Evolutionary conservation across 2,329 filamentous ascomycete genomes (phyloP), one percentile per base, ranked within the genome.

Genomic region (Laburnicola sp.): DNA sequence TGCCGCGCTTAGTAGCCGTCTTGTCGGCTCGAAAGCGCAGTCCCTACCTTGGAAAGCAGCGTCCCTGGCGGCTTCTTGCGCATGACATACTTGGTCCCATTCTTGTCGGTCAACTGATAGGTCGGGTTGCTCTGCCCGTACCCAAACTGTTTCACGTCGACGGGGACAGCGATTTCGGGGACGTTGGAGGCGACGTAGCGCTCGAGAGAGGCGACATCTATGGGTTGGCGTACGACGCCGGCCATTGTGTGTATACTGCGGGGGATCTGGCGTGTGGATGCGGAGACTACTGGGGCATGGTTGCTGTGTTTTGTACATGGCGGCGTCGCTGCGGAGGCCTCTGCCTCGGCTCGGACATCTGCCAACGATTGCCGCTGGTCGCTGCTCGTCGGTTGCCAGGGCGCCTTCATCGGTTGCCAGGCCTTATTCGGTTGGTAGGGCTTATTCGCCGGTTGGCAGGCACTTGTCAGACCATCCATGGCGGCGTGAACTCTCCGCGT

Each of bases 51-150:
- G 64, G 91, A 96, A 43, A 97, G 82, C 34, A 99, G 86, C 76
- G 87, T 86, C 58, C 94, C 94, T n/a, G 94, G 93, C 0, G 94
- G 94, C 77, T 97, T 97, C 82, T 99, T 97, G 72, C 94, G 90
- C 78, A 97, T 83, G 30, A 99, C 94, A 76, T 87, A 96, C 69
- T 86, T 85, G 61, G 78, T 74, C 45, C 86, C 84, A 69, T 85
- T 80, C 59, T 84, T 80, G 45, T 86, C 86, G 11, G 86, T 96
- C 67, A 97, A 81, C 67, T 93, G 90, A 76, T 97, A 99, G 2
- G 94, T 99, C 38, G 94, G 94, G 72, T 97, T 99, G 51, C 91
- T 96, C 76, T 97, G 94, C 53, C 94, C 94, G 72, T 95, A 97
- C 65, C 92, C 91, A 71, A 97, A 99, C 89, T 97, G 93, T 78